Conservation (phyloP, 352 stramenopile genomes). For the Pythium apleroticum region DNA sequence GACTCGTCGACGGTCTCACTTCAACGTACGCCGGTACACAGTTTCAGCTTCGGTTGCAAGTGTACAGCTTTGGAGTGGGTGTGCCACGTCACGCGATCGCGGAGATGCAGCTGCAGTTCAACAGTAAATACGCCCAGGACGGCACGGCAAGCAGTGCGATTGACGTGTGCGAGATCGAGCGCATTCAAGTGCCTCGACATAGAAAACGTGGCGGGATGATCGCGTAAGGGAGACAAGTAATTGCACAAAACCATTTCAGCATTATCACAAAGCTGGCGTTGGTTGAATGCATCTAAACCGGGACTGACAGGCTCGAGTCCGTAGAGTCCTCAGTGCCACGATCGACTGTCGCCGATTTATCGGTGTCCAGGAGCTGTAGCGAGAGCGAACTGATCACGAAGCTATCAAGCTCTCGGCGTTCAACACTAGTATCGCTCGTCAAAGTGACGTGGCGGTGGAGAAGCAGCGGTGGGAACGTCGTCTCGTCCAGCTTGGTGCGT, state of each 20-base stretch:
- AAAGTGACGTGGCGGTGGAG: neutral
- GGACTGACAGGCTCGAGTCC: too few species aligned
- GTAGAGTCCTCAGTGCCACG: too few species aligned
- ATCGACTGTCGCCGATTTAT: too few species aligned
- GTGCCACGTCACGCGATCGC: neutral
- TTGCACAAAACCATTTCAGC: too few species aligned
- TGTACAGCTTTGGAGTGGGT: constrained; percentile 3
- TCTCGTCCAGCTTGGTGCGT: neutral
- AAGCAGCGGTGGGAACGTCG: neutral
- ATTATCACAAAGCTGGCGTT: too few species aligned
- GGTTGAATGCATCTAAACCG: too few species aligned
- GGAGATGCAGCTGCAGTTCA: neutral
- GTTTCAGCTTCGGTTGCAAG: neutral
- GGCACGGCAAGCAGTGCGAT: neutral
- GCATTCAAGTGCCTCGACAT: neutral
- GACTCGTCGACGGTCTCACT: neutral
- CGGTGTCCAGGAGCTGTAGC: neutral
- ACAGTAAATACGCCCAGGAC: neutral
- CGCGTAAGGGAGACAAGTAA: neutral
- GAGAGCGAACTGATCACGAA: neutral
- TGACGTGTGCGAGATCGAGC: neutral
- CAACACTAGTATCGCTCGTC: neutral
- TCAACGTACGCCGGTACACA: neutral
- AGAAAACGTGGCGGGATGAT: neutral
- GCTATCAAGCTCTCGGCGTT: neutral